Base-by-base conservation (phyloP, 2,329 filamentous ascomycete species). In the Sporothrix humicola region DNA sequence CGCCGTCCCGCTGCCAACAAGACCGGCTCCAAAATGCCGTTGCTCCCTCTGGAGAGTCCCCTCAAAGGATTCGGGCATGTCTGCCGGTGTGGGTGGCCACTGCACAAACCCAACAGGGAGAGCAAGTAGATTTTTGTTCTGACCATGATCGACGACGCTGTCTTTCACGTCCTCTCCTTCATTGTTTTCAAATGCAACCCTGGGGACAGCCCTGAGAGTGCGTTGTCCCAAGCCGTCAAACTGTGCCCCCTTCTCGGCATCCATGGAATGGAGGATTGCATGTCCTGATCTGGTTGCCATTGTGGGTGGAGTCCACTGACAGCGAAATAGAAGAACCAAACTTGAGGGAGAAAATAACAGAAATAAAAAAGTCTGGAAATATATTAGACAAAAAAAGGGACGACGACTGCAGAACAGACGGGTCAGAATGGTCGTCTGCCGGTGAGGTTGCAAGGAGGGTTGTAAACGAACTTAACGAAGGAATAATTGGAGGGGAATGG, bases 61-160 rank as follows among this genome's bases (percentile, higher is more conserved):
- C n/a, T 65, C 50, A 54, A 58, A 26, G 20, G 5, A 26, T 46
- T 42, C 17, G 9, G n/a, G 52, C 37, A 58, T 56, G 31, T 71
- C 69, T 52, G 56, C 72, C 23, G 74, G 69, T 10, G 72, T 72
- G 1, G 68, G 71, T n/a, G 71, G 72, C 68, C 72, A 56, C 12
- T 68, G 50, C 23, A 59, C 65, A 44, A 68, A 58, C 12, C 37
- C 71, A 7, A n/a, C 20, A 15, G 15, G 50, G 8, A 68, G 20
- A 7, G 9, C 10, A 44, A 37, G 31, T 37, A 6, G 31, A 37
- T 37, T 37, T 37, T 66, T 46, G 48, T 17, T 50, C 37, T 50
- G 26, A 13, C n/a, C 37, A 5, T 54, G 26, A 15, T 31, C 17
- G 37, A 37, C 20, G 44, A 46, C 44, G 7, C n/a, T 8, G 59